A percentile compares a stretch with the other conserved stretches of the same genome.
Conservation (phyloP, 1,284 basidiomycete genomes). For the Fomes fomentarius region DNA sequence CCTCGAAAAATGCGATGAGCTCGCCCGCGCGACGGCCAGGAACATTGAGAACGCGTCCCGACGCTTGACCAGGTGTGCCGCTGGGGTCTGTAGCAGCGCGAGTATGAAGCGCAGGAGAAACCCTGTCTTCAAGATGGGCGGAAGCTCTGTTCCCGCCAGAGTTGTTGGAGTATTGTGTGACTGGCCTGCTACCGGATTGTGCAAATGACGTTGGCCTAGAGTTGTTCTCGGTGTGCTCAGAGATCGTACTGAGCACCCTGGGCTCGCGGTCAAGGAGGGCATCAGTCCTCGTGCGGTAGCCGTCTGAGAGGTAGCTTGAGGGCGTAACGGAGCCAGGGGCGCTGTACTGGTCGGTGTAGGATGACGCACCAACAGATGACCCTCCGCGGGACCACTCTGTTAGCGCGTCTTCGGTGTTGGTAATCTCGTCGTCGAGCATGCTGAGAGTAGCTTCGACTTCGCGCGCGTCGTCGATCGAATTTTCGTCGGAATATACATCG, state of each 20-base stretch:
- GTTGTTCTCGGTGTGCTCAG: constrained; percentile 42
- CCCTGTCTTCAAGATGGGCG: constrained; percentile 20
- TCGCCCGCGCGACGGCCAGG: constrained; percentile 66
- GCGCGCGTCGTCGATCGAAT: constrained; percentile 46
- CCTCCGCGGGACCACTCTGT: constrained; percentile 54
- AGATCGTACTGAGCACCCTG: constrained; percentile 41
- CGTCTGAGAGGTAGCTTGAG: constrained; percentile 21
- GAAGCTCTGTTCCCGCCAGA: constrained; percentile 31
- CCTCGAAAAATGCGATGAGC: constrained; percentile 76
- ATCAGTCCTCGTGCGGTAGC: constrained; percentile 24
- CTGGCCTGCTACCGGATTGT: constrained; percentile 30
- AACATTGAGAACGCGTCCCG: constrained; percentile 35
- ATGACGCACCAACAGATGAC: constrained; percentile 28
- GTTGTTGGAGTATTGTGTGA: constrained; percentile 25
- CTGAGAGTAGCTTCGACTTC: constrained; percentile 73
- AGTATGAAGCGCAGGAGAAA: constrained; percentile 27
- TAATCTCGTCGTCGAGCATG: constrained; percentile 64
- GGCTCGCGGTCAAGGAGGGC: constrained; percentile 27
- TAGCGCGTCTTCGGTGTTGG: constrained; percentile 61
- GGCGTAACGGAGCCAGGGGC: constrained; percentile 20
- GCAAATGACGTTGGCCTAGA: constrained; percentile 38
- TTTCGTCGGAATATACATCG: constrained; percentile 46
- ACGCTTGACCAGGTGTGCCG: constrained; percentile 10
- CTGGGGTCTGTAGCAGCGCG: constrained; percentile 36
- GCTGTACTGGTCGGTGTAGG: constrained; percentile 25